Evolutionary conservation across 768 basidiomycete species (phyloP), one percentile per base, ranked within the genome.

Genomic region (Cystobasidium ongulense): DNA sequence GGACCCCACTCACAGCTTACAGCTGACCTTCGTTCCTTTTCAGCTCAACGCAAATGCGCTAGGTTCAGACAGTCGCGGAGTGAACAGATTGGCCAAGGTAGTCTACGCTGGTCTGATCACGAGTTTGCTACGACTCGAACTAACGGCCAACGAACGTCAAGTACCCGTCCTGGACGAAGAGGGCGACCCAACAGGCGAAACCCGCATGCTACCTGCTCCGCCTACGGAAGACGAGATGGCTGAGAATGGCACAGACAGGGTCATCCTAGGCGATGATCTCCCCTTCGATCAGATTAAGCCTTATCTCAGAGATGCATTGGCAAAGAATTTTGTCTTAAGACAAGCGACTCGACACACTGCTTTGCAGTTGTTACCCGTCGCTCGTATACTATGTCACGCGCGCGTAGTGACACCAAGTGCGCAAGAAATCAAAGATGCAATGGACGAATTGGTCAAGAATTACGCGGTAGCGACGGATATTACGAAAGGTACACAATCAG

Each of bases 31-130:
- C 11, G 5, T 15, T 27, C 29, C 7, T 59, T 13, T 59, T 27
- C 57, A 74, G 68, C 74, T 75, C 29, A 75, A 75, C 39, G 74
- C 65, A 36, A 75, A 75, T 43, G 33, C 53, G 35, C 41, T 75
- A 1, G 74, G 74, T 0, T 23, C 68, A 25, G 41, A 52, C 27
- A 54, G 39, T 21, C 27, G 61, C 21, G 68, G 68, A 21, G 54
- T 54, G 21, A 62, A 62, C 25, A 31, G 67, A n/a, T 23, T 75
- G 18, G 66, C 74, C n/a, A 52, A 75, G 29, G 29, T 71, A 3
- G 74, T 75, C 23, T 74, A 74, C 64, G 15, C 67, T 31, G 74
- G 74, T 35, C 59, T 54, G 21, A 75, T 72, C 46, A 59, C 41
- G 13, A 62, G 39, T 33, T 33, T 75, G n/a, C 41, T 62, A 18